Percentiles rank a stretch among this genome's conserved stretches.
These are phyloP conservation scores for Pyrenochaeta sp. DNA, from an alignment of 2,329 filamentous ascomycete genomes.

Conservation along the genomic window DNA sequence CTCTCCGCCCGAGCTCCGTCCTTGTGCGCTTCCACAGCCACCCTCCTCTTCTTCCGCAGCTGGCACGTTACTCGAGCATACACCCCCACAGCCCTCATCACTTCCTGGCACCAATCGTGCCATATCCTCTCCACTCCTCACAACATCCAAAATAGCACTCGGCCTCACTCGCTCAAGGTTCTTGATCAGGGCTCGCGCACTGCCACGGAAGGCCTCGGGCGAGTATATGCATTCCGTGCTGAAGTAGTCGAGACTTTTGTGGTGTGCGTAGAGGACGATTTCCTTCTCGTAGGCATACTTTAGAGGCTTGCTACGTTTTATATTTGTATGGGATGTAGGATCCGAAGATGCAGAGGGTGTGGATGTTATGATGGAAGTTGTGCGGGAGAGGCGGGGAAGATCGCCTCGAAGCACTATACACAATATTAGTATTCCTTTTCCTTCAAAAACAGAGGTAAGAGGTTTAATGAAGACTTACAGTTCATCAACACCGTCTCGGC, in stretches of 20 bases:
- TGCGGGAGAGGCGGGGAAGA: conserved; percentile 83
- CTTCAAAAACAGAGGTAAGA: background rate
- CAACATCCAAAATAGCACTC: conserved; percentile 93
- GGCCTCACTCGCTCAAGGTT: conserved; percentile 92
- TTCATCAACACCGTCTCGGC: conserved; percentile 99
- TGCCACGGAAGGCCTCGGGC: conserved; percentile 94
- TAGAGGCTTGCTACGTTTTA: conserved; percentile 93
- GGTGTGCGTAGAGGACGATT: conserved; percentile 96
- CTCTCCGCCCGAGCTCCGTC: conserved; percentile 73
- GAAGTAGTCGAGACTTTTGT: conserved; percentile 97
- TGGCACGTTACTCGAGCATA: conserved; percentile 40
- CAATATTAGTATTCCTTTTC: conserved; percentile 12
- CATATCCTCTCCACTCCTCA: conserved; percentile 96
- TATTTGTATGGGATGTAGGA: conserved; percentile 70
- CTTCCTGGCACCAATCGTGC: conserved; percentile 77
- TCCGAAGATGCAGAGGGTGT: conserved; percentile 64
- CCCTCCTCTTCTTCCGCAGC: conserved; percentile 67
- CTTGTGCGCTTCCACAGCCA: conserved; percentile 78
- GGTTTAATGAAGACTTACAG: conserved; percentile 38
- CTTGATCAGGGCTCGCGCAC: conserved; percentile 90
- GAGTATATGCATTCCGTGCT: conserved; percentile 99
- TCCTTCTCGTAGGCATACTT: conserved; percentile 99
- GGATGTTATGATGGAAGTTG: conserved; percentile 84
- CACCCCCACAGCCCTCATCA: conserved; percentile 45
- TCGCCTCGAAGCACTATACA: conserved; percentile 78